These are phyloP conservation scores for Apiosordaria backusii DNA, from an alignment of 495 filamentous ascomycete genomes.

Conservation along the genomic window DNA sequence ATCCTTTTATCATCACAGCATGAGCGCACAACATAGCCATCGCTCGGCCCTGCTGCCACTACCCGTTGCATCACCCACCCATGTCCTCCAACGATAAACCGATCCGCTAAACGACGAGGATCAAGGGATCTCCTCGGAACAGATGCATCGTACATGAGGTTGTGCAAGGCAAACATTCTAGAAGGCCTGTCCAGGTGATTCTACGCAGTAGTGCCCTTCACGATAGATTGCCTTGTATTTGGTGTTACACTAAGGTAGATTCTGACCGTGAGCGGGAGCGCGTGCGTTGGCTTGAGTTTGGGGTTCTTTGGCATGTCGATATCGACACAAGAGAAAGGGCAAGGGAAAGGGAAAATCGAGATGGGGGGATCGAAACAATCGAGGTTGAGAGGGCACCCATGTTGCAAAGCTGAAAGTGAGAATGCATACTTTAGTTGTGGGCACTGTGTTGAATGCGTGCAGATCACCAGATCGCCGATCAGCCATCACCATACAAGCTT, in stretches of 20 bases:
- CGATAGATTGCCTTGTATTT: neutral
- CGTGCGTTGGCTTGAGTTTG: neutral
- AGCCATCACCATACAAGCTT: neutral
- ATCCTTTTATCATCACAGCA: too few species aligned
- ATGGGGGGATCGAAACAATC: neutral
- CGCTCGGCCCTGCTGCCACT: neutral
- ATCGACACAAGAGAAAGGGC: neutral
- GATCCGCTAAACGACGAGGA: too few species aligned
- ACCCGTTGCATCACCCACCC: neutral
- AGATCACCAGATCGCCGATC: neutral
- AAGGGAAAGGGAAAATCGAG: neutral
- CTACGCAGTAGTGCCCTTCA: neutral
- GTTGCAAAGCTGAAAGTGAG: neutral
- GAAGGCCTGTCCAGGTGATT: neutral
- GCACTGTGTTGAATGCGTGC: neutral
- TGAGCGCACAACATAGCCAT: too few species aligned
- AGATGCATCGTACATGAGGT: neutral
- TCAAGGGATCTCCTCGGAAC: too few species aligned
- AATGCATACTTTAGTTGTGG: neutral
- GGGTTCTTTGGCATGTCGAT: neutral
- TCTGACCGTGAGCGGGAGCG: neutral
- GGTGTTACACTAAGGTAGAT: neutral
- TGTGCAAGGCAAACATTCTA: neutral
- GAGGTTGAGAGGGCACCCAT: neutral
- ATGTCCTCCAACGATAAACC: neutral